A percentile compares a stretch with the other conserved stretches of the same genome.
These are phyloP conservation scores for Physocladia obscura DNA, from an alignment of 192 early-diverging fungal genomes.

Conservation along the genomic window DNA sequence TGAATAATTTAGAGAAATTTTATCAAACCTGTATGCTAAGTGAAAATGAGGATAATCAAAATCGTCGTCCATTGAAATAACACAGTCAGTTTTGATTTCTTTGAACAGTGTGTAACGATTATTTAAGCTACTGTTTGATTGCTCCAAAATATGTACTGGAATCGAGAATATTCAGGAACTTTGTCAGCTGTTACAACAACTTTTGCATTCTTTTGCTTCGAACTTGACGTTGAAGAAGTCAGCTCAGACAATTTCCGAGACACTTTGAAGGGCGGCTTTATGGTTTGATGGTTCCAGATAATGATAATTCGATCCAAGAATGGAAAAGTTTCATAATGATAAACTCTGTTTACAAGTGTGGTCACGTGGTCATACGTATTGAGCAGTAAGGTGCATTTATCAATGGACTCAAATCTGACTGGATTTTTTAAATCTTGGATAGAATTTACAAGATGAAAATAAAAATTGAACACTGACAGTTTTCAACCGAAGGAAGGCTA, in stretches of 20 bases:
- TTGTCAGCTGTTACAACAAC: background rate
- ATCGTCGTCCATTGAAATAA: constrained; percentile 41
- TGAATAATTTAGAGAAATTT: background rate
- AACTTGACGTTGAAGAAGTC: too few relatives aligned
- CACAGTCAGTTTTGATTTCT: constrained; percentile 36
- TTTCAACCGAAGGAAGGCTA: too few relatives aligned
- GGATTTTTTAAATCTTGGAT: background rate
- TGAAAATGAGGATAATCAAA: constrained; percentile 38
- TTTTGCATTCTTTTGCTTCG: background rate
- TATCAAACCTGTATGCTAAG: constrained; percentile 14
- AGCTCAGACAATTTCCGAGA: too few relatives aligned
- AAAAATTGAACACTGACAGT: background rate
- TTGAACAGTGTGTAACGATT: constrained; percentile 32
- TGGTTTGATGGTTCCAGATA: constrained; percentile 37
- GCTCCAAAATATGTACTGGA: constrained; percentile 29
- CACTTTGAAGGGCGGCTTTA: constrained; percentile 20
- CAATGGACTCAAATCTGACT: background rate
- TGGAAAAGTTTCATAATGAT: constrained; percentile 29
- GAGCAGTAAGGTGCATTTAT: constrained; percentile 36
- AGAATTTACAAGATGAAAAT: background rate
- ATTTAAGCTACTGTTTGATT: constrained; percentile 28
- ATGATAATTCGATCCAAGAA: constrained; percentile 27
- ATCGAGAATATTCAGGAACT: background rate
- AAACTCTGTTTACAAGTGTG: constrained; percentile 15
- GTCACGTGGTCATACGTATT: constrained; percentile 27